A percentile compares a stretch with the other conserved stretches of the same genome.
Evolutionary conservation across 345 rosid genomes (phyloP).

Genomic region (Clarkia xantiana): DNA sequence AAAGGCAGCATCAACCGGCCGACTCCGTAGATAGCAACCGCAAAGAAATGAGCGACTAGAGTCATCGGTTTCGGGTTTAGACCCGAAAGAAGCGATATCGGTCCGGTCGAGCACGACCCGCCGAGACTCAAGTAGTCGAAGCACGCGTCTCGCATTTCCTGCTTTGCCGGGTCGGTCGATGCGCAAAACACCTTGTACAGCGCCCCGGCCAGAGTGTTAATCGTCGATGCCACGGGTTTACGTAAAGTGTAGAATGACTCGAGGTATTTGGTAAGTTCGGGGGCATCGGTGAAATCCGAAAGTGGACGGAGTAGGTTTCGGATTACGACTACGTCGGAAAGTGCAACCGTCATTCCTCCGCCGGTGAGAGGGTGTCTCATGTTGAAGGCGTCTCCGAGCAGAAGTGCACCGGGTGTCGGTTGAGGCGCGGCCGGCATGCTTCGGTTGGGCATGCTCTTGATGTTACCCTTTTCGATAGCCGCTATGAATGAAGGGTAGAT

Average conservation of each 20-base stretch:
- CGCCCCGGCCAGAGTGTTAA: conserved; percentile 23
- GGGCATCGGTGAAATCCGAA: conserved; percentile 21
- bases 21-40: conserved; percentile 15
- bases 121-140: conserved; percentile 28
- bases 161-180: conserved; percentile 16
- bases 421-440: conserved; percentile 35
- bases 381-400: conserved; percentile 41
- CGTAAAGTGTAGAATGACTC: conserved; percentile 30
- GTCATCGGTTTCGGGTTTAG: conserved; percentile 19
- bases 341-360: conserved; percentile 52
- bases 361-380: conserved; percentile 46
- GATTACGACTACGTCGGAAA: conserved; percentile 33
- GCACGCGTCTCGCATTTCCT: conserved; percentile 26
- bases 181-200: conserved; percentile 23
- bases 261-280: conserved; percentile 23
- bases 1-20: conserved; percentile 22
- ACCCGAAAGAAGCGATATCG: conserved; percentile 20
- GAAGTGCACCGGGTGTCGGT: conserved; percentile 42
- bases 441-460: conserved; percentile 32
- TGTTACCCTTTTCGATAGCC: conserved; percentile 29
- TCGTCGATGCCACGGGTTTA: conserved; percentile 23
- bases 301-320: conserved; percentile 34
- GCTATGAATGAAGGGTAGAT: conserved; percentile 19
- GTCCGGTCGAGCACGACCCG: conserved; percentile 17
- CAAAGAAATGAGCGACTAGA: conserved; percentile 19